phyloP scores from a whole-genome alignment of 1,284 basidiomycete genomes.

The Ustilago nuda region DNA sequence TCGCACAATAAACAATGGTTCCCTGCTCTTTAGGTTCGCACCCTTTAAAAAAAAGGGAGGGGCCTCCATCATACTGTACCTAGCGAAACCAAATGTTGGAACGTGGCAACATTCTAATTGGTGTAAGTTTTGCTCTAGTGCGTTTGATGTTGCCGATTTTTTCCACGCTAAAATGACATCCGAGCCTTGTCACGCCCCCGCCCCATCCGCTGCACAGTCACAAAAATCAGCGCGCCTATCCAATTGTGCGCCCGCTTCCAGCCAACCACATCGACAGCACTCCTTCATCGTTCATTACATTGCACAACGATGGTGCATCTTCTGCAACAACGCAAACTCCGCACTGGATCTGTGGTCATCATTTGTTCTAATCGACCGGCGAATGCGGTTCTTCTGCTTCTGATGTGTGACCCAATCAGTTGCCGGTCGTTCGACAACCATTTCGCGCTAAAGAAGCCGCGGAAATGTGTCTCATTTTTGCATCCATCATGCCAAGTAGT shows the following conservation, averaged over 20 bases:
- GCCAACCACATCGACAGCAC: no score
- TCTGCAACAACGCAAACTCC: background rate
- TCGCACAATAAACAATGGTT: no score
- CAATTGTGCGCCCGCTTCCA: background rate
- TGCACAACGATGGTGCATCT: background rate
- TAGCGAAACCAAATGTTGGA: background rate
- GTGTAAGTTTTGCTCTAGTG: background rate
- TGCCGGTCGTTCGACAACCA: background rate
- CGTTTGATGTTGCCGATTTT: conserved; percentile 1
- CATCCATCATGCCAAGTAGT: background rate
- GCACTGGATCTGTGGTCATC: background rate
- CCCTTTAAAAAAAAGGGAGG: no score
- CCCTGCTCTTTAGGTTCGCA: no score
- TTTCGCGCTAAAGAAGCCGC: conserved; percentile 4
- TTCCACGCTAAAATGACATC: conserved; percentile 18
- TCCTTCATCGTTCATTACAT: no score
- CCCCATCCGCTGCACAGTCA: background rate
- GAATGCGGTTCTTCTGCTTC: background rate
- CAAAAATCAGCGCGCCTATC: background rate
- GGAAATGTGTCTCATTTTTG: conserved; percentile 2
- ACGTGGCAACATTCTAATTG: conserved; percentile 1
- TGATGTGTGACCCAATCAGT: background rate
- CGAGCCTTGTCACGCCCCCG: conserved; percentile 2
- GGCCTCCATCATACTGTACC: background rate
- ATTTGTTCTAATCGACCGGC: background rate